phyloP scores from a whole-genome alignment of 116 monocot species.

The Iris pallida region DNA sequence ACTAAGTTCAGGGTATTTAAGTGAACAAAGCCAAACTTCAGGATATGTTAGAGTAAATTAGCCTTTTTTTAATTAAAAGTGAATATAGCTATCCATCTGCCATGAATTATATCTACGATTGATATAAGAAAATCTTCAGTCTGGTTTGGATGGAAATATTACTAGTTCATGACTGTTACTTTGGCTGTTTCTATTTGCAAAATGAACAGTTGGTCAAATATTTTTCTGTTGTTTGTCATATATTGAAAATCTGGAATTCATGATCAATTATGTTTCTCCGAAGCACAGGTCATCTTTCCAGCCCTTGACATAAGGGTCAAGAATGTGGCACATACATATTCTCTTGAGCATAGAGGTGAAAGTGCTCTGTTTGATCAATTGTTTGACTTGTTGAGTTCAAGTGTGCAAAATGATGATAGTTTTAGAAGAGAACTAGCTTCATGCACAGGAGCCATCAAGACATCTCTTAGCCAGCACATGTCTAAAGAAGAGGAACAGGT shows the following conservation, averaged over 20 bases:
- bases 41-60: too few relatives aligned
- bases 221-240: too few relatives aligned
- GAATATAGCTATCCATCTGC: too few relatives aligned
- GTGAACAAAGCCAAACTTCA: too few relatives aligned
- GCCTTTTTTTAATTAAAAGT: too few relatives aligned
- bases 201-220: too few relatives aligned
- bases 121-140: too few relatives aligned
- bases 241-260: not conserved
- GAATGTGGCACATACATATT: slow-evolving; percentile 93
- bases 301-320: slow-evolving; percentile 96
- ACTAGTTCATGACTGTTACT: too few relatives aligned
- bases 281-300: slow-evolving; percentile 86
- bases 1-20: too few relatives aligned
- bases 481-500: slow-evolving; percentile 99
- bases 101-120: too few relatives aligned
- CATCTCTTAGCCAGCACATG: slow-evolving; percentile 93
- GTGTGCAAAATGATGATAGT: slow-evolving; percentile 50
- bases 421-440: slow-evolving; percentile 87
- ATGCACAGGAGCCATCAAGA: slow-evolving; percentile 78
- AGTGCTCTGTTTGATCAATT: slow-evolving; percentile 72
- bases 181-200: too few relatives aligned
- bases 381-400: slow-evolving; percentile 55
- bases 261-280: not conserved
- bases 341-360: slow-evolving; percentile 93
- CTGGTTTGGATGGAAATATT: too few relatives aligned